phyloP scores from a whole-genome alignment of 352 stramenopile genomes.

The Thraustochytrium aureum region DNA sequence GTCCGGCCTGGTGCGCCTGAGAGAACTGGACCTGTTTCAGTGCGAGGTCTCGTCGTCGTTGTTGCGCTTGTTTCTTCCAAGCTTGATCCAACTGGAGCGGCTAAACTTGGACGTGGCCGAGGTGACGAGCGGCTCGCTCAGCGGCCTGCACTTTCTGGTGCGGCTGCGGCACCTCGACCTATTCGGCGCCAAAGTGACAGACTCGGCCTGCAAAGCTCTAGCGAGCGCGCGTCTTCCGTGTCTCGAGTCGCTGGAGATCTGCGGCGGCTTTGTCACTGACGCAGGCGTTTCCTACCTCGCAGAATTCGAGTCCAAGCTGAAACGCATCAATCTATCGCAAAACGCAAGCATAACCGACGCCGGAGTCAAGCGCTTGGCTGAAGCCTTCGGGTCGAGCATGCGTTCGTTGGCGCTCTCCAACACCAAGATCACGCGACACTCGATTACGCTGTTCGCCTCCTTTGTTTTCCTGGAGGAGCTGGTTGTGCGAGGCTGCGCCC shows the following conservation, averaged over 20 bases:
- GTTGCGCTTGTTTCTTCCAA: not conserved
- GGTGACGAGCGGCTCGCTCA: not conserved
- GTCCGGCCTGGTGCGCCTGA: not conserved
- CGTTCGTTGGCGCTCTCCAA: constrained; percentile 38
- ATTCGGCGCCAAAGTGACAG: constrained; percentile 26
- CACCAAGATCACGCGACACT: not conserved
- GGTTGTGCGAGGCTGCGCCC: constrained; percentile 35
- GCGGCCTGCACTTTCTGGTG: not conserved
- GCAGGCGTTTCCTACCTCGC: constrained; percentile 11
- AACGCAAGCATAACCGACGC: constrained; percentile 19
- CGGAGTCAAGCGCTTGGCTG: constrained; percentile 25
- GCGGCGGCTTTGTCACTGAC: constrained; percentile 36
- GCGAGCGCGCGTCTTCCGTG: not conserved
- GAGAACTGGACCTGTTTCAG: constrained; percentile 33
- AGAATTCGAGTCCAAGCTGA: constrained; percentile 5
- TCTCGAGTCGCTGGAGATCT: constrained; percentile 42
- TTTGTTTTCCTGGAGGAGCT: constrained; percentile 51
- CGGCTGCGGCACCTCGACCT: constrained; percentile 45
- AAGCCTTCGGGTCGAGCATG: constrained; percentile 41
- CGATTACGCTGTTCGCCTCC: constrained; percentile 19
- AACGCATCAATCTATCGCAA: constrained; percentile 44
- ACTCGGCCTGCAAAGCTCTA: constrained; percentile 19
- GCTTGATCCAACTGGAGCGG: constrained; percentile 20
- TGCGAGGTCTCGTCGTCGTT: not conserved
- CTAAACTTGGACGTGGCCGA: constrained; percentile 39